Evolutionary conservation across 176 grass and related monocot genomes (phyloP).

Genomic region (Oryza punctata): DNA sequence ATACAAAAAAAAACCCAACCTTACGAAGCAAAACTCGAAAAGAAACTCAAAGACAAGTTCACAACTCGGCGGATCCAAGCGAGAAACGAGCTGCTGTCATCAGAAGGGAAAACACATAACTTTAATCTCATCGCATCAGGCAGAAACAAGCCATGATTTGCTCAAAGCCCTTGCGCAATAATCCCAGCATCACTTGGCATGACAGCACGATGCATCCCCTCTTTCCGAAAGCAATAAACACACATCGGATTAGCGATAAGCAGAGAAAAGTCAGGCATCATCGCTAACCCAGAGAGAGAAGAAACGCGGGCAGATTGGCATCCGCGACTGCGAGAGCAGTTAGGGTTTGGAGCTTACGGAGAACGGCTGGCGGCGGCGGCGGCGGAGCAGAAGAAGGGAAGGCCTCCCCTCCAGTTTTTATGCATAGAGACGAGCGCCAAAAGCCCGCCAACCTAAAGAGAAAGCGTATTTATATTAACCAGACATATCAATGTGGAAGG

Average conservation of each 20-base stretch:
- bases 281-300: not conserved
- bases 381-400: too few species aligned
- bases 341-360: not conserved
- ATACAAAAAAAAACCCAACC: not conserved
- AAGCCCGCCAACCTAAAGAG: not conserved
- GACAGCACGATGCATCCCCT: not conserved
- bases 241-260: not conserved
- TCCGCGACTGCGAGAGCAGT: not conserved
- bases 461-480: not conserved
- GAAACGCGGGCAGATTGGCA: not conserved
- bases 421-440: rapidly evolving
- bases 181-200: constrained; percentile 58
- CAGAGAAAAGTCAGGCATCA: not conserved
- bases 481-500: not conserved
- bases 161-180: constrained; percentile 82
- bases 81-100: constrained; percentile 32
- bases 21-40: not conserved
- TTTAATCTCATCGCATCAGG: constrained; percentile 64
- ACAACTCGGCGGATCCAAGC: not conserved
- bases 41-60: not conserved
- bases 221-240: not conserved
- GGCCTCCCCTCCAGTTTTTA: too few species aligned
- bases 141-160: constrained; percentile 37
- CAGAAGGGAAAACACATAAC: constrained; percentile 39
- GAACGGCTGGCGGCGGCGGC: not conserved